Base-by-base conservation (phyloP, 306 rosid species). In the Vigna hirtella region DNA sequence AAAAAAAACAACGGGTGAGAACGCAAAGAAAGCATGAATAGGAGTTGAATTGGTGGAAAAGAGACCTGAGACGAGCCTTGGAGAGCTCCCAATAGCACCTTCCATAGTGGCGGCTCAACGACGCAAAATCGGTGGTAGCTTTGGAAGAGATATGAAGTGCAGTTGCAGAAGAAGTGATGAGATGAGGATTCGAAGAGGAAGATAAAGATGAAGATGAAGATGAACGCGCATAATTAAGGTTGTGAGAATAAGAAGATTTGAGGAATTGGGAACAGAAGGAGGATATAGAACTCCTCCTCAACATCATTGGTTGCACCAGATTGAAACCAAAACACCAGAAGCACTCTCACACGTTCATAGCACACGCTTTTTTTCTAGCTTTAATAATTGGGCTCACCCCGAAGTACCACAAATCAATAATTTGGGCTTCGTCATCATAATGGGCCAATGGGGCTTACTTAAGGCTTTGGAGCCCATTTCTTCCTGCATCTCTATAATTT, bases 51-150 rank as follows among this genome's bases (percentile, higher is more conserved):
- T 12, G 5, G 2, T 13, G 9, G 16, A 12, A 22, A 6, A 64
- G 15, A 22, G 6, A 91, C 97, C 94, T 90, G 57, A 94, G 97
- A 79, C 93, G 97, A 70, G 97, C 96, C 76, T 90, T 94, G 83
- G 98, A 92, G 80, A 89, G 94, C 82, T 94, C 90, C 88, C 91
- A 89, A 75, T 94, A 92, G 85, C 98, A 94, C 42, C 84, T 89
- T 36, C 85, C 89, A 69, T 90, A 89, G 85, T 92, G 92, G 66
- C 89, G 88, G 30, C 88, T 81, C 10, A 88, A 76, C 66, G 84
- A 82, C 0, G 84, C 57, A 6, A 80, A 62, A 20, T 82, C 86
- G 32, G 51, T 67, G 13, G 70, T n/a, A 17, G 87, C 85, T 43
- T 74, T 82, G 0, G 85, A 65, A 3, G 82, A 48, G 49, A 82